Conservation (phyloP, 108 stramenopile species). For the Nannochloropsis oceanica region DNA sequence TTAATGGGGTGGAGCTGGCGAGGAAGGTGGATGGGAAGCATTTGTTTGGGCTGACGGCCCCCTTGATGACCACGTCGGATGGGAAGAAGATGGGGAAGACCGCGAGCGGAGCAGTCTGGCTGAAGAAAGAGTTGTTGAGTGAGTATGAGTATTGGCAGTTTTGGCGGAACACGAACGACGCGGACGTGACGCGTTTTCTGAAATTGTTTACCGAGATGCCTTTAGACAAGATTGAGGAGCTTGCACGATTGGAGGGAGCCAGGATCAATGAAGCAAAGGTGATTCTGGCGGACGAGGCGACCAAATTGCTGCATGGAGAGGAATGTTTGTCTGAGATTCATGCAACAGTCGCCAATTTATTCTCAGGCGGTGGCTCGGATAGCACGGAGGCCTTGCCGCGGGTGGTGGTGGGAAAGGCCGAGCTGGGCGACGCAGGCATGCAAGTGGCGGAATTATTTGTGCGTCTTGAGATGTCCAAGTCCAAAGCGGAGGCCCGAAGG, state of each 20-base stretch:
- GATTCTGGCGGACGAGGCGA: constrained; percentile 85
- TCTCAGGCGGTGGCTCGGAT: constrained; percentile 32
- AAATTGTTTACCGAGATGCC: constrained; percentile 83
- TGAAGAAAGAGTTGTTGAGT: constrained; percentile 68
- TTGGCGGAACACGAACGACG: constrained; percentile 88
- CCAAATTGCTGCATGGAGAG: constrained; percentile 71
- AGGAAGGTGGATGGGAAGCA: constrained; percentile 60
- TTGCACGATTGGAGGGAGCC: constrained; percentile 43
- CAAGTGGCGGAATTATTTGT: constrained; percentile 67
- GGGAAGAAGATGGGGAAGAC: constrained; percentile 99
- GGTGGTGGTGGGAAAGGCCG: not conserved
- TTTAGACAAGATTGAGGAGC: constrained; percentile 51
- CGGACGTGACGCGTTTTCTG: constrained; percentile 75
- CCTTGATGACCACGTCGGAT: constrained; percentile 85
- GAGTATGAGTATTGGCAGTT: constrained; percentile 99
- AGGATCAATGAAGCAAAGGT: constrained; percentile 80
- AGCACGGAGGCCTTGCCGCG: constrained; percentile 11
- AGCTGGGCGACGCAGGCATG: constrained; percentile 14
- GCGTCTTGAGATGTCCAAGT: constrained; percentile 51
- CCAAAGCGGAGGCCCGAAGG: constrained; percentile 81
- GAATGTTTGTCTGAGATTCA: constrained; percentile 64
- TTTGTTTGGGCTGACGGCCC: constrained; percentile 85
- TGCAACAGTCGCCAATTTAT: constrained; percentile 65
- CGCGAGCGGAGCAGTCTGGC: constrained; percentile 87
- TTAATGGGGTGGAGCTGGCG: constrained; percentile 77